Evolutionary conservation across 1,284 basidiomycete species (phyloP), one percentile per base, ranked within the genome.

Genomic region (Apiotrichum montevideense): DNA sequence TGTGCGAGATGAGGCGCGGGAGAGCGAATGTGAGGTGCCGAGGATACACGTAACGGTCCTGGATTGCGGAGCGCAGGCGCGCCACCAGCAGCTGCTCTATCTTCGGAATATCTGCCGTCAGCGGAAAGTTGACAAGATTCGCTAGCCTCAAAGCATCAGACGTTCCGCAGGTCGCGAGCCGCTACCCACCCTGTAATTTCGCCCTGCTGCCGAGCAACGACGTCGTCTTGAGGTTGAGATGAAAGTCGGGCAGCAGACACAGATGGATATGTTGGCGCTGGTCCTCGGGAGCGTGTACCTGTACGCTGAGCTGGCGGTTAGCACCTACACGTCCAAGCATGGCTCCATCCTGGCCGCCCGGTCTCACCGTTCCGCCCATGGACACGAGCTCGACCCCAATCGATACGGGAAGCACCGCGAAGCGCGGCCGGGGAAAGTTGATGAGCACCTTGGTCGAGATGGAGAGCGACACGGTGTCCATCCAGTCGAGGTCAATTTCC

Each of bases 401-500:
- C 8, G 78, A 77, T 41, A 83, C 78, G 1, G 82, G 82, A 8
- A 83, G 67, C 4, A 82, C 79, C 4, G 82, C 82, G 59, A 83
- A 83, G 4, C 80, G 69, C 5, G 81, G 79, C 40, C 78, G 74
- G 29, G 82, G 81, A 52, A 82, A 80, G 66, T 83, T 83, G 69
- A 83, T 71, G 15, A 82, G 68, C 4, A 83, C 75, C n/a, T 78
- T 76, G 0, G 82, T 83, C 11, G 81, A 79, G 39, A 83, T 72
- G 5, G 79, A 75, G 4, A 83, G 69, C 4, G 78, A 77, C 35
- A 82, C 70, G 7, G 77, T 75, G 63, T 83, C 82, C 11, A 72
- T 66, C 62, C 82, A 83, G 65, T 82, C 81, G 41, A 83, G 62
- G 62, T 83, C 81, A 29, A 82, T 73, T 66, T 83, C 81, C 46